Conservation (phyloP, 768 basidiomycete species). For the Macrolepiota fuliginosa region DNA sequence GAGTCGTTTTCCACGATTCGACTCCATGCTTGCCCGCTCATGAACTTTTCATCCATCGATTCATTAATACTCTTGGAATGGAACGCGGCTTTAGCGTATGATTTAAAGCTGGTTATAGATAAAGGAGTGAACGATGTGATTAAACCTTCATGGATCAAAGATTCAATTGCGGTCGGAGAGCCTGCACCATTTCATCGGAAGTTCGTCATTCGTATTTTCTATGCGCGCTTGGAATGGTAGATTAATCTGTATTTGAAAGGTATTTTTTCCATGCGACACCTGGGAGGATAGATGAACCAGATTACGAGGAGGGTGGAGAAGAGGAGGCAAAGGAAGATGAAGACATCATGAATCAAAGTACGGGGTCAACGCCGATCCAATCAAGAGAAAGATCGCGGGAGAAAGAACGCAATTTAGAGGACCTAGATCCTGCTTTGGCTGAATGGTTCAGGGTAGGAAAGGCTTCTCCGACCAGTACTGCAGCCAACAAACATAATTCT, state of each 20-base stretch:
- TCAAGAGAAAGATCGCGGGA: conserved; percentile 20
- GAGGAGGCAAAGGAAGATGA: conserved; percentile 29
- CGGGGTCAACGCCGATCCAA: conserved; percentile 10
- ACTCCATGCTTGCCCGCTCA: background rate
- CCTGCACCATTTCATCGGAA: conserved; percentile 63
- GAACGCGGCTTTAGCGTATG: conserved; percentile 48
- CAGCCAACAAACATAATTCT: conserved; percentile 32
- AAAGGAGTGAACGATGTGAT: conserved; percentile 73
- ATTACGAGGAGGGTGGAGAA: conserved; percentile 46
- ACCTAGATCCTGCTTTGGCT: conserved; percentile 46
- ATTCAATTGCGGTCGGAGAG: conserved; percentile 63
- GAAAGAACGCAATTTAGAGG: conserved; percentile 24
- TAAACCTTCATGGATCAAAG: conserved; percentile 77
- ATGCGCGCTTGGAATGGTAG: background rate
- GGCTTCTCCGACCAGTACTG: conserved; percentile 36
- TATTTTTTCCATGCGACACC: conserved; percentile 79
- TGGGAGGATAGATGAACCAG: conserved; percentile 43
- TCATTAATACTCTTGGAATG: background rate
- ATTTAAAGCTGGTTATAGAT: conserved; percentile 66
- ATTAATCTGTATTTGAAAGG: conserved; percentile 32
- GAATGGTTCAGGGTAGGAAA: conserved; percentile 26
- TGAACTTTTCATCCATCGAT: background rate
- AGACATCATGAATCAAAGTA: conserved; percentile 16
- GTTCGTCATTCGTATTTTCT: conserved; percentile 33
- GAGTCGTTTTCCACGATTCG: conserved; percentile 25